Evolutionary conservation across 352 stramenopile species (phyloP).

Genomic region (Pythium utonaiense): DNA sequence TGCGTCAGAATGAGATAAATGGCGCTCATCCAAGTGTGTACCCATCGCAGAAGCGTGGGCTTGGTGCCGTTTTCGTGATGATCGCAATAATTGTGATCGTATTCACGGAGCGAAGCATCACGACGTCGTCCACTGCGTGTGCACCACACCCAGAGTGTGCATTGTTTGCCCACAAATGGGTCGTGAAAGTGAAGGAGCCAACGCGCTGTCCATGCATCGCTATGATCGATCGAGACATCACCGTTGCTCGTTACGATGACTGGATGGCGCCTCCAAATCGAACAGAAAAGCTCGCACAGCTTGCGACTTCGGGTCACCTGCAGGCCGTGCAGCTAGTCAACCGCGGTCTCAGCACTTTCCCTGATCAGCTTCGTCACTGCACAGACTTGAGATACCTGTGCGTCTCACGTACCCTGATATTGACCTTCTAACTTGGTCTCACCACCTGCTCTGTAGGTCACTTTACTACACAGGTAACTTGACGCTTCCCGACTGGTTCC

Average conservation of each 20-base stretch:
- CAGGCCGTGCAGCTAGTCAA: background rate
- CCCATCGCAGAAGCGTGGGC: background rate
- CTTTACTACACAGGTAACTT: constrained; percentile 1
- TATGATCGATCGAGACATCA: constrained; percentile 3
- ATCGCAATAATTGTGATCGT: background rate
- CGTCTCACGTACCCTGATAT: too few species aligned
- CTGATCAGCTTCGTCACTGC: background rate
- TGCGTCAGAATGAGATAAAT: background rate
- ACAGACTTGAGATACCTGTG: constrained; percentile 1
- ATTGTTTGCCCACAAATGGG: background rate
- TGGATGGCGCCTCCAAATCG: background rate
- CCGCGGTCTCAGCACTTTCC: background rate
- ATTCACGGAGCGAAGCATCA: background rate
- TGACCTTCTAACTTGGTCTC: too few species aligned
- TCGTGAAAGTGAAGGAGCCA: background rate
- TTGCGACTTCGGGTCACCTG: background rate
- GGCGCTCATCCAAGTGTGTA: background rate
- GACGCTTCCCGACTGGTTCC: constrained; percentile 4
- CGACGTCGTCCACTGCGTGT: background rate
- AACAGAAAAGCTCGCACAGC: background rate
- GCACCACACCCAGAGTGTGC: background rate
- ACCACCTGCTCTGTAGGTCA: background rate
- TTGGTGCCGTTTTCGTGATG: background rate
- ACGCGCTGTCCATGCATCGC: constrained; percentile 4
- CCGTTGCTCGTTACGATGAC: background rate